Conservation (phyloP, 768 basidiomycete species). For the Stropharia rugosoannulata region DNA sequence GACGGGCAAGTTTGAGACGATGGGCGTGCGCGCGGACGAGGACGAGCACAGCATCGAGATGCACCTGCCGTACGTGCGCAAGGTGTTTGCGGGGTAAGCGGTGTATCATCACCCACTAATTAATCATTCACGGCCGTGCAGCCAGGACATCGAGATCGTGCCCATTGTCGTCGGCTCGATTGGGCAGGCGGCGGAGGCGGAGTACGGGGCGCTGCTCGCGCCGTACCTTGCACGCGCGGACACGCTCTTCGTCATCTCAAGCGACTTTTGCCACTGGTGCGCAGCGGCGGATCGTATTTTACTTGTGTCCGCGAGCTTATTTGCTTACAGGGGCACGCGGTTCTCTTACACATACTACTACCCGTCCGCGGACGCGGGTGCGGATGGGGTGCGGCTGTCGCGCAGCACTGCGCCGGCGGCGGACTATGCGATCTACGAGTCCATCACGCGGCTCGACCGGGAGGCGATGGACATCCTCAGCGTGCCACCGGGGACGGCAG, state of each 20-base stretch:
- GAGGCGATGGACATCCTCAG: slow-evolving; percentile 80
- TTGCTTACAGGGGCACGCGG: slow-evolving; percentile 64
- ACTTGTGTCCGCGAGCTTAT: neutral
- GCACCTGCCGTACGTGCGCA: slow-evolving; percentile 91
- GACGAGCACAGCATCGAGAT: slow-evolving; percentile 98
- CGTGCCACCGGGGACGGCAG: slow-evolving; percentile 50
- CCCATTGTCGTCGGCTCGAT: slow-evolving; percentile 90
- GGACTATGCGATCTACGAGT: slow-evolving; percentile 72
- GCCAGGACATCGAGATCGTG: slow-evolving; percentile 76
- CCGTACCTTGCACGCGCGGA: slow-evolving; percentile 76
- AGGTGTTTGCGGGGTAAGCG: slow-evolving; percentile 75
- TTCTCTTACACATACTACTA: slow-evolving; percentile 91
- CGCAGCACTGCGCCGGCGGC: slow-evolving; percentile 37
- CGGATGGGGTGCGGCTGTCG: slow-evolving; percentile 50
- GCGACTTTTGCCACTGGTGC: slow-evolving; percentile 98
- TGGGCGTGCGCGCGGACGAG: slow-evolving; percentile 74
- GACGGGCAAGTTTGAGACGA: slow-evolving; percentile 68
- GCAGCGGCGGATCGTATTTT: slow-evolving; percentile 13
- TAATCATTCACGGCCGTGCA: slow-evolving; percentile 21
- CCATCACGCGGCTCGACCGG: slow-evolving; percentile 82
- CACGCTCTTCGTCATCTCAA: slow-evolving; percentile 89
- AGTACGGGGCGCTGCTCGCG: slow-evolving; percentile 71
- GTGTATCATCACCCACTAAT: neutral
- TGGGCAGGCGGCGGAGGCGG: slow-evolving; percentile 52
- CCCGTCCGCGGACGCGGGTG: slow-evolving; percentile 52